These are phyloP conservation scores for Cryphonectria radicalis DNA, from an alignment of 2,329 filamentous ascomycete species.

Conservation along the genomic window DNA sequence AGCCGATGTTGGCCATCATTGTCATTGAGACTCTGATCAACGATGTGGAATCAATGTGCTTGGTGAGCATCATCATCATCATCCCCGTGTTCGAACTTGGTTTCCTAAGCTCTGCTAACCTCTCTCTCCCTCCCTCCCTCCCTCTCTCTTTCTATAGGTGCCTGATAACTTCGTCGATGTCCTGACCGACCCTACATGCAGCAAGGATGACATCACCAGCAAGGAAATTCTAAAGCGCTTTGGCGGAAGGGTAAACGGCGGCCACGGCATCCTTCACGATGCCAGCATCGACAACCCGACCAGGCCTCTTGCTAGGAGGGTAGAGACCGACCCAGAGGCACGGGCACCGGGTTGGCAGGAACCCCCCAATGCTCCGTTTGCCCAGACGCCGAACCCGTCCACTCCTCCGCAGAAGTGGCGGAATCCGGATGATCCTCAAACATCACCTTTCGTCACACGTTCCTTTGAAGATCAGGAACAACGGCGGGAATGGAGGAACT, in stretches of 20 bases:
- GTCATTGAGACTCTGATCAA: slow-evolving; percentile 90
- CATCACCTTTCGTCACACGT: slow-evolving; percentile 47
- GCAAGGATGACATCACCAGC: slow-evolving; percentile 84
- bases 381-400: slow-evolving; percentile 45
- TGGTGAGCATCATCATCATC: slow-evolving; percentile 63
- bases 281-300: slow-evolving; percentile 61
- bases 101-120: slow-evolving; percentile 30
- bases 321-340: slow-evolving; percentile 78
- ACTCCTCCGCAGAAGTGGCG: slow-evolving; percentile 53
- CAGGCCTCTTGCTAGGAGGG: slow-evolving; percentile 61
- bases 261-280: slow-evolving; percentile 62
- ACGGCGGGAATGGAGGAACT: slow-evolving; percentile 62
- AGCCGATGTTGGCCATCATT: slow-evolving; percentile 91
- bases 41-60: slow-evolving; percentile 94
- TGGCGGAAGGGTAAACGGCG: slow-evolving; percentile 63
- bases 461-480: slow-evolving; percentile 53
- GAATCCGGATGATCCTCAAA: slow-evolving; percentile 49
- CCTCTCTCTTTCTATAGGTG: slow-evolving; percentile 61
- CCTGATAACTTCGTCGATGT: slow-evolving; percentile 89
- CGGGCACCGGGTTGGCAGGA: slow-evolving; percentile 67
- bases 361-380: slow-evolving; percentile 51
- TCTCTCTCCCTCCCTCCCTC: slow-evolving; percentile 30
- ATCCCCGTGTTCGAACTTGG: neutral
- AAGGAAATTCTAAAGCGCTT: slow-evolving; percentile 97
- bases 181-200: slow-evolving; percentile 77